Evolutionary conservation across 1,284 basidiomycete genomes (phyloP).

Genomic region (Psilocybe mexicana): DNA sequence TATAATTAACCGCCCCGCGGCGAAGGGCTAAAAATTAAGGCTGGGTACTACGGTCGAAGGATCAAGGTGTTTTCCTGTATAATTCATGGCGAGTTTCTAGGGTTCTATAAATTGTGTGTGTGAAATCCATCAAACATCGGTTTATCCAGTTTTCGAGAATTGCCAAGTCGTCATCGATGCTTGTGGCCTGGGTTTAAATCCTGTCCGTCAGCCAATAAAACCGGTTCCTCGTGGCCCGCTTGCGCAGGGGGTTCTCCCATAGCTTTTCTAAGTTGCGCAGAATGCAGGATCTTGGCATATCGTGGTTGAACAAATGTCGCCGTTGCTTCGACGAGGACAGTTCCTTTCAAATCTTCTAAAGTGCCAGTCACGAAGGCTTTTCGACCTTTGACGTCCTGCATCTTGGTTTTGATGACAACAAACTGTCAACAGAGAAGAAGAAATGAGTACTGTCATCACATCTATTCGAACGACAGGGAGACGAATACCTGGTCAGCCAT

Average conservation of each 20-base stretch:
- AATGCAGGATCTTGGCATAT: conserved; percentile 75
- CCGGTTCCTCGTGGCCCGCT: conserved; percentile 26
- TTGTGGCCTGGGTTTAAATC: conserved; percentile 27
- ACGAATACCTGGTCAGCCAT: conserved; percentile 75
- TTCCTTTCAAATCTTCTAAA: conserved; percentile 80
- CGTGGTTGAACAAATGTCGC: conserved; percentile 84
- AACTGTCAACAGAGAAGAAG: conserved; percentile 44
- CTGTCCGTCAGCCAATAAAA: conserved; percentile 37
- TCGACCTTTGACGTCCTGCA: conserved; percentile 70
- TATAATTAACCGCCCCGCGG: no score
- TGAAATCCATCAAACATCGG: neutral
- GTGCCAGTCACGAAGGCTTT: conserved; percentile 73
- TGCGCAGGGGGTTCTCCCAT: conserved; percentile 48
- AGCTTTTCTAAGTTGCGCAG: conserved; percentile 41
- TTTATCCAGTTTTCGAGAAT: neutral
- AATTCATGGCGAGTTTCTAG: neutral
- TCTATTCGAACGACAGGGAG: neutral
- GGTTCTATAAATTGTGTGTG: neutral
- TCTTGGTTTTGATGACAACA: conserved; percentile 67
- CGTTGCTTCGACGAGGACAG: conserved; percentile 76
- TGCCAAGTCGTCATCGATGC: conserved; percentile 15
- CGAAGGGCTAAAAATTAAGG: no score
- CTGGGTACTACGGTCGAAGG: no score
- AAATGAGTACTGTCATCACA: neutral
- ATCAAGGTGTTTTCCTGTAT: no score